phyloP scores from a whole-genome alignment of 1,284 basidiomycete genomes.

The Trametes polyzona region DNA sequence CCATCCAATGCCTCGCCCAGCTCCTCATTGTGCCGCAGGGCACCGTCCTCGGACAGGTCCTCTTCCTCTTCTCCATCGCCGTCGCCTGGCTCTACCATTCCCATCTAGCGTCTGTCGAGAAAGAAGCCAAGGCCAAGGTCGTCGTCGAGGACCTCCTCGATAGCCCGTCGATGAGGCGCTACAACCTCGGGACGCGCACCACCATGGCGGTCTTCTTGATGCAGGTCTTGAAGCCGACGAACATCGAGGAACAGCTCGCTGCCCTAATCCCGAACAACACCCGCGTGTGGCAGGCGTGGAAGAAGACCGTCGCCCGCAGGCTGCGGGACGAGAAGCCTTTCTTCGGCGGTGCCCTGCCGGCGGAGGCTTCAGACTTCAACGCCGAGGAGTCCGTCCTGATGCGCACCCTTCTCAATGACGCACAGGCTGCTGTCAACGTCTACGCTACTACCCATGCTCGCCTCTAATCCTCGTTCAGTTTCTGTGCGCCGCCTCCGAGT shows the following conservation, averaged over 20 bases:
- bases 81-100: slow-evolving; percentile 19
- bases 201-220: slow-evolving; percentile 22
- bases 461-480: too few species aligned
- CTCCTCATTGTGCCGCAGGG: slow-evolving; percentile 21
- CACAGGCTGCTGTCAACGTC: slow-evolving; percentile 17
- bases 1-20: slow-evolving; percentile 17
- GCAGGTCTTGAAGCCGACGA: slow-evolving; percentile 18
- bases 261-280: slow-evolving; percentile 25
- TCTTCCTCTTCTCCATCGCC: slow-evolving; percentile 19
- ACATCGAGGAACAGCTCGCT: slow-evolving; percentile 24
- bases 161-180: slow-evolving; percentile 12
- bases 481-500: too few species aligned
- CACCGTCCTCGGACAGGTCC: slow-evolving; percentile 16
- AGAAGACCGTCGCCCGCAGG: slow-evolving; percentile 17
- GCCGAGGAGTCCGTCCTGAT: slow-evolving; percentile 14
- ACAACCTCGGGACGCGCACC: slow-evolving; percentile 23
- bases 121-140: slow-evolving; percentile 12
- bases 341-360: not conserved
- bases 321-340: slow-evolving; percentile 13
- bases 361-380: slow-evolving; percentile 5
- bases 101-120: slow-evolving; percentile 10
- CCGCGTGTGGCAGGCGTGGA: slow-evolving; percentile 21
- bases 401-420: slow-evolving; percentile 18
- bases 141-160: slow-evolving; percentile 18
- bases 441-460: not conserved